Conservation (phyloP, 805 yeast genomes). For the Kluyveromyces nonfermentans region DNA sequence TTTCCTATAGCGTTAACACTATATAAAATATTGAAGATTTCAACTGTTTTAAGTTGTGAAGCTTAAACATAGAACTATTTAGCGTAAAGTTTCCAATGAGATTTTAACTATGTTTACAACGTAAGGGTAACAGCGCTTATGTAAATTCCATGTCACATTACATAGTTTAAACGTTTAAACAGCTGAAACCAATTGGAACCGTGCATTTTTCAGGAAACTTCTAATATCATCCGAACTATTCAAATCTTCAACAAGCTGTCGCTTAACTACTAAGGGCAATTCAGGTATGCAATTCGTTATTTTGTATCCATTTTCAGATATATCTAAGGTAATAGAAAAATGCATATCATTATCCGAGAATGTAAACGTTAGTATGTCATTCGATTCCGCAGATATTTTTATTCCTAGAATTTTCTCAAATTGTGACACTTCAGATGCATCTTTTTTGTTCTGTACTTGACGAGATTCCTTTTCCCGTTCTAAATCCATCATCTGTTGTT, state of each 20-base stretch:
- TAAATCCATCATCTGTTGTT: constrained; percentile 27
- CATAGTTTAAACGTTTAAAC: neutral
- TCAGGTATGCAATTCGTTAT: constrained; percentile 33
- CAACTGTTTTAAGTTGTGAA: neutral
- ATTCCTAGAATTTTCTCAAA: constrained; percentile 50
- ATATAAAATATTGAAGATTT: too few species aligned
- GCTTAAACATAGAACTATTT: neutral
- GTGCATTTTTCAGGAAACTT: constrained; percentile 12
- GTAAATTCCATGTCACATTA: neutral
- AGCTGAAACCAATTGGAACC: constrained; percentile 7
- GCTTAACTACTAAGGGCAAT: constrained; percentile 18
- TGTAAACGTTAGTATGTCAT: constrained; percentile 38
- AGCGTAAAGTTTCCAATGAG: neutral
- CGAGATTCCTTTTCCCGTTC: constrained; percentile 29
- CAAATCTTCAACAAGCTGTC: constrained; percentile 7
- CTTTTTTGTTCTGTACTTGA: constrained; percentile 36
- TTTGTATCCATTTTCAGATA: constrained; percentile 34
- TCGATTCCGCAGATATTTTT: constrained; percentile 40
- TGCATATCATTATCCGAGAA: constrained; percentile 30
- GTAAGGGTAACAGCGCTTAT: neutral
- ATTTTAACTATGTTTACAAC: neutral
- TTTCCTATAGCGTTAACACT: too few species aligned
- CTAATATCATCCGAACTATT: constrained; percentile 13
- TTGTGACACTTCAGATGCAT: constrained; percentile 41
- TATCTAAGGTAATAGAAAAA: constrained; percentile 37